Evolutionary conservation across 176 grass and related monocot species (phyloP).

Genomic region (Zea mays): DNA sequence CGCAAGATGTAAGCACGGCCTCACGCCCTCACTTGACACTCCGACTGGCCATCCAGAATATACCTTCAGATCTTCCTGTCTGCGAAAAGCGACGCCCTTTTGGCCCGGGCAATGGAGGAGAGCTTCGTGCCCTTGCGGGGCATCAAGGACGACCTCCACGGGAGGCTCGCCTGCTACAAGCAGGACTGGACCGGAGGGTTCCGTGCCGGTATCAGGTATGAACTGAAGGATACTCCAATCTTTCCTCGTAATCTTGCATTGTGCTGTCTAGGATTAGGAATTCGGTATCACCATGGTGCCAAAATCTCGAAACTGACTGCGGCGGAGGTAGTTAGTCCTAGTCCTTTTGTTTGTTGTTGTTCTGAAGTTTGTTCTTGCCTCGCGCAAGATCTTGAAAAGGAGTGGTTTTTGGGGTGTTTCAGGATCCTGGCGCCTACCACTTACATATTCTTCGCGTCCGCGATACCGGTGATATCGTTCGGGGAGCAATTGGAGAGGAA

Average conservation of each 20-base stretch:
- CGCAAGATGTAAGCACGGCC: constrained; percentile 52
- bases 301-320: constrained; percentile 1
- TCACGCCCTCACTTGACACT: constrained; percentile 29
- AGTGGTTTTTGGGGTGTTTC: background rate
- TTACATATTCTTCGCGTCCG: constrained; percentile 98
- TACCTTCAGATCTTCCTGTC: constrained; percentile 38
- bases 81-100: constrained; percentile 27
- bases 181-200: constrained; percentile 95
- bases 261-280: background rate
- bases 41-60: constrained; percentile 32
- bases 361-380: constrained; percentile 18
- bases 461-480: constrained; percentile 98
- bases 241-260: constrained; percentile 26
- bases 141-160: constrained; percentile 82
- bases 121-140: constrained; percentile 82
- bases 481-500: constrained; percentile 94
- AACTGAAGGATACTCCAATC: background rate
- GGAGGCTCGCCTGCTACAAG: constrained; percentile 83
- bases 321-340: background rate
- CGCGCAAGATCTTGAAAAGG: constrained; percentile 45
- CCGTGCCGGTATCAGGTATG: constrained; percentile 76
- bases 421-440: constrained; percentile 96
- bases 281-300: background rate
- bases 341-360: background rate
- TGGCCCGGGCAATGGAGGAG: constrained; percentile 66